Base-by-base conservation (phyloP, 164 flowering plant genomes). In the Umbilicus rupestris region DNA sequence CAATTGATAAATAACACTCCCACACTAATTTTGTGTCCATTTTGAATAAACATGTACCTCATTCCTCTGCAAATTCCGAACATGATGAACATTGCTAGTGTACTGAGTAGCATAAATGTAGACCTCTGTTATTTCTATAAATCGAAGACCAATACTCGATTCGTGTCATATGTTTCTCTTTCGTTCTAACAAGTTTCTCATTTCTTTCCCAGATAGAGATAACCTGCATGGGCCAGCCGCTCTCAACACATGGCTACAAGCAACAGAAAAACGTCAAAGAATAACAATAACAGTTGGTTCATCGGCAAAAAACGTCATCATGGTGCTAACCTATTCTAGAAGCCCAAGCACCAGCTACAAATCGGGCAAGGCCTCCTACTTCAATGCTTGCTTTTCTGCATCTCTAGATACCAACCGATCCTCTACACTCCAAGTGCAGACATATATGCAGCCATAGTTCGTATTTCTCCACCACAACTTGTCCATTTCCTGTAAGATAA, bases 301-400 rank as follows among this genome's bases (percentile, higher is more conserved):
- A 42, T 85, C 97, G 1, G 98, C 90, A 0, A 80, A 87, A 79
- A 96, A 90, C 22, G 87, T 86, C 50, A 85, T 90, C 20, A 89
- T 93, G 97, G 93, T 84, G 52, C 75, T 92, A 52, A 74, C 74
- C 5, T 93, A 93, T 77, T 74, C 84, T 28, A 82, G 90, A 28
- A 72, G 62, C 63, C 35, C 59, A 31, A 24, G 31, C 30, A 11
- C 59, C 59, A 50, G 26, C 28, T 16, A 29, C 59, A n/a, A n/a
- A n/a, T 11, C 45, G 26, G 26, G 31, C 69, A 28, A 60, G 49
- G 68, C 20, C 44, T 68, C 57, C 33, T 15, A 35, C 35, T 66
- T 66, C 67, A 33, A 62, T 46, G n/a, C 35, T 63, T 15, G 9
- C 66, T 63, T 62, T 62, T 17, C 35, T 29, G 3, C 64, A 62